Base-by-base conservation (phyloP, 2,329 filamentous ascomycete species). In the Penicillium sp. region DNA sequence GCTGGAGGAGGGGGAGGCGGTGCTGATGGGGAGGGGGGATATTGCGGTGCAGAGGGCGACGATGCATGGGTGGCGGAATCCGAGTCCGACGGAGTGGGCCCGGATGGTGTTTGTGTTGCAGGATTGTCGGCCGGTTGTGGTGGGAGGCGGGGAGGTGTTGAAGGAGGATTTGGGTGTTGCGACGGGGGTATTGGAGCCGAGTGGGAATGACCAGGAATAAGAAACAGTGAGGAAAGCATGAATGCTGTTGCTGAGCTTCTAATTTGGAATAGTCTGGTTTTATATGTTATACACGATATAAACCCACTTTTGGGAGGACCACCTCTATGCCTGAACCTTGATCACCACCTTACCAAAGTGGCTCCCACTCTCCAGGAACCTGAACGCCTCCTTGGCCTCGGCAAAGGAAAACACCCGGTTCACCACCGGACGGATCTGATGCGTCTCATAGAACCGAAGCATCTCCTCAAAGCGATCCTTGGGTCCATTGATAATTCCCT, bases 401-500 rank as follows among this genome's bases (percentile, higher is more conserved):
- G 79, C 76, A 25, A 87, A 77, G 12, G 76, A 72, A 68, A 86
- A 87, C 3, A 82, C 76, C 67, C 81, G 83, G 62, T 86, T 83
- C 8, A 87, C 79, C 7, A 86, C 74, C 0, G 76, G 76, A 10
- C 63, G 68, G 22, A 78, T 70, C 52, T 67, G 58, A 17, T 74
- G 71, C 54, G 60, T 60, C 54, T 76, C 71, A 34, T 73, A 75
- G 62, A 76, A 77, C 1, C 43, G 58, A 11, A 73, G 50, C 71
- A 77, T 72, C 56, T 77, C 75, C 62, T 78, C 74, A 39, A 78
- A 83, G 42, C 81, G 75, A 62, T 86, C 83, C 63, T 80, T 81
- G 0, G 87, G 86, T 0, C 87, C 88, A 70, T 89, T 88, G 31
- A 89, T 67, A 6, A 89, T 82, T 0, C 88, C 83, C 70, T 83